Evolutionary conservation across 2,329 filamentous ascomycete species (phyloP), one percentile per base, ranked within the genome.

Genomic region (Paecilomyces formosus): DNA sequence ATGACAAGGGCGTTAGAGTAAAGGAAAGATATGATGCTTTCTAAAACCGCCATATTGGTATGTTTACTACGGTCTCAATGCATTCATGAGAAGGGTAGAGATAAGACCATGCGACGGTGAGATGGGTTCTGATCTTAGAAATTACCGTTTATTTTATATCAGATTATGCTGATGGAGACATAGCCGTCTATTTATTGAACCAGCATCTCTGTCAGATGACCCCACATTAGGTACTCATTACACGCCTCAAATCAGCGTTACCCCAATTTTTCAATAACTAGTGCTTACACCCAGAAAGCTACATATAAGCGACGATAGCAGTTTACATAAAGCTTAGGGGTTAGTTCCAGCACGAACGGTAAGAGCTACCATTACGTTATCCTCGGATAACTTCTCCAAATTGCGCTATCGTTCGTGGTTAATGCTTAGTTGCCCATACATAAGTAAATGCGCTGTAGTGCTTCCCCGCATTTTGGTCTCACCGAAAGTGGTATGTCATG

Each of bases 1-100:
- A 45, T 18, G 9, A 21, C n/a, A 2, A 31, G 22, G 55, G 39
- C 60, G 56, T 58, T 53, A 62, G 55, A 54, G 61, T 54, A 56
- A 61, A 57, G 56, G 39, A 58, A 53, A 51, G 21, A 39, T 24
- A 45, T 9, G n/a, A 45, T 8, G 18, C 18, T 18, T n/a, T n/a
- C n/a, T n/a, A 45, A n/a, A 8, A 45, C 18, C 39, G 39, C 39
- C 39, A 45, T 45, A 8, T 45, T 5, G 15, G 15, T 18, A 9
- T 45, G 18, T 18, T 18, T 18, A 9, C 13, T 18, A 18, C 15
- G 15, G 39, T 21, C 8, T 18, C 1, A 18, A n/a, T 8, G n/a
- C 5, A 18, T 5, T 21, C 18, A 21, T n/a, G 18, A n/a, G 15
- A 2, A n/a, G 18, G 15, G n/a, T 18, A 15, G 18, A 45, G 39